Evolutionary conservation across 148 eudicot species (phyloP), one percentile per base, ranked within the genome.

Genomic region (Selenicereus undatus): DNA sequence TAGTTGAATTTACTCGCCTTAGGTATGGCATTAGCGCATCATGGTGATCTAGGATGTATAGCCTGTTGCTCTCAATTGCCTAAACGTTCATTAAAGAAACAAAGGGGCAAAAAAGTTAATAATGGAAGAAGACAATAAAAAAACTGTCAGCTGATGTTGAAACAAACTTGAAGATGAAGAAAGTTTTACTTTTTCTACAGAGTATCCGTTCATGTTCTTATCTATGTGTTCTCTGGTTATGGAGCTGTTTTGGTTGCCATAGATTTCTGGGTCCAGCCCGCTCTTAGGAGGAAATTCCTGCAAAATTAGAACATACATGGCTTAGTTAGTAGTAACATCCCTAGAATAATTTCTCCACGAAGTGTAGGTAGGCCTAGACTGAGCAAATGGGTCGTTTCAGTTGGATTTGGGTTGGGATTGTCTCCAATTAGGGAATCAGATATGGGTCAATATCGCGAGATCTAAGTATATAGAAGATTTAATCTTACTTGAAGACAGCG

Each of bases 201-300:
- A 85, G 39, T 84, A 86, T 18, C 94, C 94, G 65, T 89, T 84
- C 97, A 93, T 93, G 87, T 84, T 83, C 75, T 85, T 84, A 83
- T 90, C 90, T 29, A 91, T 72, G 13, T 90, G 90, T 75, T 87
- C 90, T 82, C 80, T 85, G 77, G 88, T 93, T 64, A 93, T 88
- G 64, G 87, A 78, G 72, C 97, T 93, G 29, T 80, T 83, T 78
- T 91, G 97, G 74, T 93, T 76, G 54, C 97, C 97, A 78, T 90
- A 93, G 65, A 79, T 70, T 39, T 76, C 21, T 16, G 85, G 84
- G 68, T 93, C 94, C 54, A 93, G 86, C 90, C 87, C 90, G 90
- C 94, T 91, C 45, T 83, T 78, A 6, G 97, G 94, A 36, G 97
- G 97, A 73, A 93, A 93, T 80, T 87, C 91, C 94, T 93, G 90